Evolutionary conservation across 129 eudicot species (phyloP).

Genomic region (Chrysanthemum makinoi): DNA sequence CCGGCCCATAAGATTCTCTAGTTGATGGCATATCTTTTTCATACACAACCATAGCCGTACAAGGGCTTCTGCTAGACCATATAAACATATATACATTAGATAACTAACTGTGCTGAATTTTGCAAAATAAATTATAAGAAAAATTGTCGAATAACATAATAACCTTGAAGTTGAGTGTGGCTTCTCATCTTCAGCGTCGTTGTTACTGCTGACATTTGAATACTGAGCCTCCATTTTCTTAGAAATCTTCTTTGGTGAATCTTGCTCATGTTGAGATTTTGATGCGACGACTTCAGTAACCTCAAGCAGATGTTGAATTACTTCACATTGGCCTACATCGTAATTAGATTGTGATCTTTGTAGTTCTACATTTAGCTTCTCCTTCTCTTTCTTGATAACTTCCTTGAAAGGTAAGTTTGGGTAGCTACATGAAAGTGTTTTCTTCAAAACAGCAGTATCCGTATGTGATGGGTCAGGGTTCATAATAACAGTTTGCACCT

Average conservation of each 20-base stretch:
- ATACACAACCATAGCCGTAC: conserved; percentile 69
- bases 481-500: conserved; percentile 78
- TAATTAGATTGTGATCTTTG: conserved; percentile 83
- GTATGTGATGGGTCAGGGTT: conserved; percentile 71
- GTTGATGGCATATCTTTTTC: conserved; percentile 54
- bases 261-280: conserved; percentile 48
- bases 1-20: conserved; percentile 43
- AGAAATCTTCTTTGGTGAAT: conserved; percentile 46
- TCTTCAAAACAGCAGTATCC: conserved; percentile 67
- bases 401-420: conserved; percentile 76
- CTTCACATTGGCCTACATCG: conserved; percentile 89
- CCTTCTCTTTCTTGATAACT: conserved; percentile 70
- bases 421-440: conserved; percentile 89
- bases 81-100: conserved; percentile 2
- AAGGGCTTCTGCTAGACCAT: conserved; percentile 53
- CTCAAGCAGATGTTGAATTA: conserved; percentile 80
- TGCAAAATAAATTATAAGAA: background rate
- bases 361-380: conserved; percentile 83
- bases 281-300: conserved; percentile 81
- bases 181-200: conserved; percentile 40
- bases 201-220: conserved; percentile 39
- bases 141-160: conserved; percentile 15
- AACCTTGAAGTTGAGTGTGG: conserved; percentile 59
- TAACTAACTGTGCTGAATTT: background rate
- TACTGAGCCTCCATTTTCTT: conserved; percentile 38